Conservation (phyloP, 1,284 basidiomycete genomes). For the Termitomyces sp. region DNA sequence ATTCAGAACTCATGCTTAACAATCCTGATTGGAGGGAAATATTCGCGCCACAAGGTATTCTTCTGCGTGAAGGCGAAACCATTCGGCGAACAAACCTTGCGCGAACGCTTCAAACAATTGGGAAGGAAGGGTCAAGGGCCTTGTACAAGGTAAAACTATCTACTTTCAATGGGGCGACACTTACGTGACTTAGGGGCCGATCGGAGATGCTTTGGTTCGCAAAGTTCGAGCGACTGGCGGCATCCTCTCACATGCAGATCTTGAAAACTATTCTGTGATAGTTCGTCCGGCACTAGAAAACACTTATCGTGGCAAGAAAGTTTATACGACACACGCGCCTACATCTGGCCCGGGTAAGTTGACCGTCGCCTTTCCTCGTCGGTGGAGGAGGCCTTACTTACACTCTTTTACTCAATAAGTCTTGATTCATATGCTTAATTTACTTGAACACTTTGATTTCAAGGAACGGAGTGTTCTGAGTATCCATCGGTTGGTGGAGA, state of each 20-base stretch:
- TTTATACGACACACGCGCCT: conserved; percentile 84
- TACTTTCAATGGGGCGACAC: not conserved
- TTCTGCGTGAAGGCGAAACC: conserved; percentile 71
- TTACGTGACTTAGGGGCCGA: conserved; percentile 48
- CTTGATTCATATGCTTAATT: conserved; percentile 75
- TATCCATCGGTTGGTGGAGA: conserved; percentile 71
- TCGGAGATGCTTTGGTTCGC: conserved; percentile 68
- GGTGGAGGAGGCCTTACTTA: not conserved
- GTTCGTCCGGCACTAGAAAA: conserved; percentile 74
- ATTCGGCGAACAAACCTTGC: conserved; percentile 69
- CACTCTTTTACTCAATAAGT: conserved; percentile 31
- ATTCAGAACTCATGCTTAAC: conserved; percentile 63
- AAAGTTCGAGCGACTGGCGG: conserved; percentile 74
- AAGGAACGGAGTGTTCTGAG: conserved; percentile 49
- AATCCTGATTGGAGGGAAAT: conserved; percentile 74
- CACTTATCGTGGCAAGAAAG: conserved; percentile 68
- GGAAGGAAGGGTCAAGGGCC: conserved; percentile 63
- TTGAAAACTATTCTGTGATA: conserved; percentile 66
- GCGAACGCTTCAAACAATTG: conserved; percentile 60
- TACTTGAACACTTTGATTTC: conserved; percentile 66
- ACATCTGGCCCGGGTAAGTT: conserved; percentile 65
- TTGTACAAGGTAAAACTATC: conserved; percentile 59
- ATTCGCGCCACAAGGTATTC: conserved; percentile 73
- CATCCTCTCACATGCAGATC: conserved; percentile 68
- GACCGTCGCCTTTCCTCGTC: not conserved